A percentile compares a stretch with the other conserved stretches of the same genome.
Evolutionary conservation across 768 basidiomycete species (phyloP).

Genomic region (Exsudoporus frostii): DNA sequence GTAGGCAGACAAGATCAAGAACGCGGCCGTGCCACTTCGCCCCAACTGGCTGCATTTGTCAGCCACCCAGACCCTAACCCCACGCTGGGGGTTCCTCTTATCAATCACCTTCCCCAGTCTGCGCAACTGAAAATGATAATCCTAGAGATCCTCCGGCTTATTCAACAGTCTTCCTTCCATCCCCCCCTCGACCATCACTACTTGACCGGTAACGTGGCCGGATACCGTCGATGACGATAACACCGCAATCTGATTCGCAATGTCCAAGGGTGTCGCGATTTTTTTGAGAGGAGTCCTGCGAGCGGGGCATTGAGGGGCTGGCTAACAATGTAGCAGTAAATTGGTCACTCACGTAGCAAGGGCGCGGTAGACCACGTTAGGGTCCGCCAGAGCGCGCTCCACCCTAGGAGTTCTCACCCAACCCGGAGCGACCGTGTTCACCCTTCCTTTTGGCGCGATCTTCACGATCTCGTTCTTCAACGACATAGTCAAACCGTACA

Average conservation of each 20-base stretch:
- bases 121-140: neutral
- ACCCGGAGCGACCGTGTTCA: conserved; percentile 68
- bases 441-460: conserved; percentile 66
- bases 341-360: conserved; percentile 58
- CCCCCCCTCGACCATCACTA: conserved; percentile 70
- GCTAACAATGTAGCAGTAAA: neutral
- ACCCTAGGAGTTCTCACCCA: conserved; percentile 68
- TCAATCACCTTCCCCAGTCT: too few species aligned
- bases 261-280: conserved; percentile 56
- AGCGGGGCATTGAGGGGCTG: neutral
- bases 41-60: conserved; percentile 14
- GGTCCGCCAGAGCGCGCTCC: conserved; percentile 53
- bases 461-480: conserved; percentile 82
- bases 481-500: conserved; percentile 66
- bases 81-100: conserved; percentile 4
- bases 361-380: conserved; percentile 50
- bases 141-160: conserved; percentile 34
- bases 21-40: neutral
- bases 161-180: conserved; percentile 71
- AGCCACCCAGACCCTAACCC: conserved; percentile 25
- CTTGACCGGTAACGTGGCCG: conserved; percentile 69
- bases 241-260: conserved; percentile 62
- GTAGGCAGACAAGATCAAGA: conserved; percentile 9
- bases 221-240: conserved; percentile 60
- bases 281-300: conserved; percentile 68